Evolutionary conservation across 371 early-diverging fungal species (phyloP), one percentile per base, ranked within the genome.

Genomic region (Amoeboaphelidium protococcarum): DNA sequence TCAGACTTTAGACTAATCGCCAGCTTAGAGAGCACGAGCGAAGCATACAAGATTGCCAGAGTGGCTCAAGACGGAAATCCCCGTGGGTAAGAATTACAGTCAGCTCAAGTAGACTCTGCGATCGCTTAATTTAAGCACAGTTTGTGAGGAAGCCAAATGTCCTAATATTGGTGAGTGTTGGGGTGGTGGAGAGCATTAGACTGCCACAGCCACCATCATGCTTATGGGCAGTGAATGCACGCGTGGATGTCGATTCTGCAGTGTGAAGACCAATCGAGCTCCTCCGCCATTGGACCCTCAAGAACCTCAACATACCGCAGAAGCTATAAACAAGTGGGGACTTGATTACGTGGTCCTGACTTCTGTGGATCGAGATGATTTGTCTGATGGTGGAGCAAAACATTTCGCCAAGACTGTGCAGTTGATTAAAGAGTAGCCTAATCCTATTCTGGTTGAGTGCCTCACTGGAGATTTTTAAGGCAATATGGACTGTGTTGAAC

Each of bases 141-240:
- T 83, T 20, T 86, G 87, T 59, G 87, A 86, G 57, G 94, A 94
- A 56, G 94, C 96, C 16, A 69, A 80, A 55, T 95, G 96, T 62
- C 96, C 96, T 19, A 95, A 95, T 66, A 82, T 94, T 58, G 80
- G 86, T 44, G 90, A 89, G 56, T 95, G 96, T 64, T 94, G 94
- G 96, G 90, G 92, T 47, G 94, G 91, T 25, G 82, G 88, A 48
- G 87, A 91, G 56, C 76, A 81, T 58, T 72, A 80, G 47, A 91
- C 90, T 10, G 91, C 96, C 1, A 95, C 96, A 0, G 96, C 96
- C 0, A 95, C 96, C 10, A 92, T 95, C 51, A 95, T 92, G 92
- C 64, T 95, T 56, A 92, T 95, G 94, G 96, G 96, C 49, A 91
- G 89, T 55, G 86, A 87, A 60, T 95, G 96, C 63, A 95, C 96